Base-by-base conservation (phyloP, 2,329 filamentous ascomycete genomes). In the Microsporum ferrugineum region DNA sequence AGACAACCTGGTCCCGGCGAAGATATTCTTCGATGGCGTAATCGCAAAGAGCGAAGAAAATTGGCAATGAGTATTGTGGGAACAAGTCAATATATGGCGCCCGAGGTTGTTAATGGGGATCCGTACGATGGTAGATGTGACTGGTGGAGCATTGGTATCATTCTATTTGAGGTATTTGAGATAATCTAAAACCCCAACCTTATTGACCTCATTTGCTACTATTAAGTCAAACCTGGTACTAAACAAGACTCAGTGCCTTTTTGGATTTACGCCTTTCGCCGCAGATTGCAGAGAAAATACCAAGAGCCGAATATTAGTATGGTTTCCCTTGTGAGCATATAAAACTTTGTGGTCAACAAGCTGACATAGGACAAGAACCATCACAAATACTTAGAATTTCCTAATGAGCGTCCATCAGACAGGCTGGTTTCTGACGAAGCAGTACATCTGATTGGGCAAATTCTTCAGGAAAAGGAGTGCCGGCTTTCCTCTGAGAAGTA, bases 41-140 rank as follows among this genome's bases (percentile, higher is more conserved):
- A 90, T 69, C 79, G 80, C 14, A 82, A 80, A 64, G 82, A 87
- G 31, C 87, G 85, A 66, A 84, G 90, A 43, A 82, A 83, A 38
- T 81, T 89, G 38, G 92, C 92, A 1, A 84, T 86, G 66, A 96
- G 91, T 53, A 85, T 96, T 0, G 92, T 97, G 8, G 92, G 92
- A 1, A 97, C 94, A 1, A 96, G 91, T 71, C 92, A 96, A 71
- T 97, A 97, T 77, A 97, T 96, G 94, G 92, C 94, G 0, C 92
- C 92, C 1, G 94, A 97, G 76, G 89, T 97, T 17, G 86, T 96
- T 62, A 79, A 82, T 65, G 89, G 91, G 33, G 82, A 90, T 57
- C 77, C 81, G 41, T 97, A 97, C 72, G 94, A 97, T 74, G 92
- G 89, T 34, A 82, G 92, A 69, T 97, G 92, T 75, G 92, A 97